Percentiles rank a stretch among this genome's conserved stretches.
Conservation (phyloP, 1,284 basidiomycete genomes). For the Cryptococcus sp. region DNA sequence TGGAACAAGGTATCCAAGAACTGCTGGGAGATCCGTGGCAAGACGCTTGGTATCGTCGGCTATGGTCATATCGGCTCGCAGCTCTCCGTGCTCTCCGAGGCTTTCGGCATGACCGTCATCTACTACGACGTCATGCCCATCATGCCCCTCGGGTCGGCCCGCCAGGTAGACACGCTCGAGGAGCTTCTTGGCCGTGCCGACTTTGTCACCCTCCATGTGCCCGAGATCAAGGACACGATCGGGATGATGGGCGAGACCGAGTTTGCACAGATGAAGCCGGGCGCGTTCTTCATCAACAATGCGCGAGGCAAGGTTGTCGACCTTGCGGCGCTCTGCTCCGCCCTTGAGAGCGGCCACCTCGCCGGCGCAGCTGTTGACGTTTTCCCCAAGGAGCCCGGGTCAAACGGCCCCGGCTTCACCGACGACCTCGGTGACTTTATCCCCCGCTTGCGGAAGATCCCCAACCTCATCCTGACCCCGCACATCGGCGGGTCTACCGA, state of each 20-base stretch:
- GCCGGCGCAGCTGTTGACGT: conserved; percentile 96
- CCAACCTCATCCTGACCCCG: conserved; percentile 92
- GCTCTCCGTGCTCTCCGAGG: conserved; percentile 93
- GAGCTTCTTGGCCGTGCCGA: conserved; percentile 76
- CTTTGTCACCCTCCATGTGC: conserved; percentile 95
- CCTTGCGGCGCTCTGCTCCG: conserved; percentile 80
- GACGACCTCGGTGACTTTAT: conserved; percentile 81
- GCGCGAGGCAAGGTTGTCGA: conserved; percentile 94
- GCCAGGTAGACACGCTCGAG: conserved; percentile 80
- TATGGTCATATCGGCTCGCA: conserved; percentile 99
- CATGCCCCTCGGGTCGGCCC: conserved; percentile 95
- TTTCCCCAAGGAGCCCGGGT: conserved; percentile 85
- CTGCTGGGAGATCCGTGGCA: conserved; percentile 97
- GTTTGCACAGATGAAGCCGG: conserved; percentile 89
- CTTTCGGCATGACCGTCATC: conserved; percentile 92
- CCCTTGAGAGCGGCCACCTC: conserved; percentile 77
- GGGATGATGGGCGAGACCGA: conserved; percentile 83
- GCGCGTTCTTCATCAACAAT: conserved; percentile 96
- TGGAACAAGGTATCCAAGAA: conserved; percentile 99
- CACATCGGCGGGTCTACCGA: conserved; percentile 99
- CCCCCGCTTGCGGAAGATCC: conserved; percentile 64
- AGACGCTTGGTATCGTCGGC: conserved; percentile 95
- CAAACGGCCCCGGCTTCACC: conserved; percentile 82
- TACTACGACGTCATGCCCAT: conserved; percentile 96
- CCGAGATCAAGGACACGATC: conserved; percentile 92